phyloP scores from a whole-genome alignment of 192 early-diverging fungal genomes.

The Mortierella claussenii region DNA sequence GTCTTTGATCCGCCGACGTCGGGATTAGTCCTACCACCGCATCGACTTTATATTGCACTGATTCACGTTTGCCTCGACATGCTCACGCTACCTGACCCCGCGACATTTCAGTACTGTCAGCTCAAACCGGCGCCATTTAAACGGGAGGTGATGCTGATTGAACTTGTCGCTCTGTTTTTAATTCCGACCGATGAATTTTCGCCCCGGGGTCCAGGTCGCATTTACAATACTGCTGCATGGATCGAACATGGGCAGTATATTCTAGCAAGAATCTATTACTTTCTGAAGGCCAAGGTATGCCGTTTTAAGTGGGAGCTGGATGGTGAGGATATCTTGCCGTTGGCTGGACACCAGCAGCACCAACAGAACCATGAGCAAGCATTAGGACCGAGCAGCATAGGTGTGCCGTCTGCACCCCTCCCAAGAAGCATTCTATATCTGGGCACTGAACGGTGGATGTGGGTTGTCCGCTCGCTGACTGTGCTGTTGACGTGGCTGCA shows the following conservation, averaged over 20 bases:
- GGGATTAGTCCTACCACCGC: conserved; percentile 34
- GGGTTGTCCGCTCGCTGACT: conserved; percentile 29
- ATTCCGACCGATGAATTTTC: conserved; percentile 47
- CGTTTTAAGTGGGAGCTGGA: not conserved
- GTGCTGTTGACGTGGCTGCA: conserved; percentile 30
- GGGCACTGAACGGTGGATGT: conserved; percentile 27
- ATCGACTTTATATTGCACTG: conserved; percentile 36
- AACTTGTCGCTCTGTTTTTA: conserved; percentile 33
- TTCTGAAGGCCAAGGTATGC: conserved; percentile 19
- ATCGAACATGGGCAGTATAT: conserved; percentile 28
- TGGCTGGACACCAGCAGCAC: not conserved
- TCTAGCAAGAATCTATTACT: conserved; percentile 20
- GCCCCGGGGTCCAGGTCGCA: conserved; percentile 8
- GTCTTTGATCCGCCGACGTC: conserved; percentile 28
- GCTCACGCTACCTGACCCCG: conserved; percentile 24
- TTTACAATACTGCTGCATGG: conserved; percentile 21
- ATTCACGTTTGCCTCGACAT: conserved; percentile 46
- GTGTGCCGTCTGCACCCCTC: conserved; percentile 15
- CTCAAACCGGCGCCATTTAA: conserved; percentile 6
- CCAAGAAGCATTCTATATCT: conserved; percentile 22
- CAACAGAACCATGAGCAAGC: not conserved
- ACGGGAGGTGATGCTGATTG: conserved; percentile 18
- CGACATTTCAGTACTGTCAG: conserved; percentile 27
- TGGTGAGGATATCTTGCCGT: not conserved
- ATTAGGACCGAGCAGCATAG: not conserved